Percentiles rank a stretch among this genome's conserved stretches.
Evolutionary conservation across 2,329 filamentous ascomycete genomes (phyloP).

Genomic region (Domatiomyces catenatus): DNA sequence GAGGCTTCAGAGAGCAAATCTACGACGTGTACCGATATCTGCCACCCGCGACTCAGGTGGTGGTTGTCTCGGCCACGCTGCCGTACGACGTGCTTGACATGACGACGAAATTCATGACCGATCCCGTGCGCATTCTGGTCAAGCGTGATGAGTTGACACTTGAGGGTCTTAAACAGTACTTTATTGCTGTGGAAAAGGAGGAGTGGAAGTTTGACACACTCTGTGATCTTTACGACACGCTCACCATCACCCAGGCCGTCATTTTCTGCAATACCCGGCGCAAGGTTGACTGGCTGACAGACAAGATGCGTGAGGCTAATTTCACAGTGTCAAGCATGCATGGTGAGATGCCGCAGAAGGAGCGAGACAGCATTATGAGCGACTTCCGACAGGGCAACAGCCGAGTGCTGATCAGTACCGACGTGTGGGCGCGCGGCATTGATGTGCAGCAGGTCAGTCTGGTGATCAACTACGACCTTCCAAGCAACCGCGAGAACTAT

Average conservation of each 20-base stretch:
- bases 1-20: slow-evolving; percentile 94
- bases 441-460: slow-evolving; percentile 96
- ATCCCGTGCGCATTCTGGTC: slow-evolving; percentile 87
- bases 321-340: slow-evolving; percentile 99
- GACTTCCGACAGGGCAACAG: slow-evolving; percentile 96
- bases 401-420: slow-evolving; percentile 88
- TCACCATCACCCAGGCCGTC: slow-evolving; percentile 96
- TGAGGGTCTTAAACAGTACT: slow-evolving; percentile 96
- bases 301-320: slow-evolving; percentile 98
- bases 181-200: slow-evolving; percentile 97
- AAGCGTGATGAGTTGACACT: slow-evolving; percentile 98
- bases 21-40: slow-evolving; percentile 98
- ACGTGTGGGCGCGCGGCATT: slow-evolving; percentile 96
- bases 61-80: slow-evolving; percentile 89
- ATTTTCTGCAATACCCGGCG: slow-evolving; percentile 99
- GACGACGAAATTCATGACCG: slow-evolving; percentile 99
- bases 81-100: slow-evolving; percentile 97
- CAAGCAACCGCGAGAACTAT: slow-evolving; percentile 98
- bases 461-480: slow-evolving; percentile 98
- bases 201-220: slow-evolving; percentile 99
- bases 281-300: slow-evolving; percentile 98
- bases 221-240: slow-evolving; percentile 94
- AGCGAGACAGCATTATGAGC: slow-evolving; percentile 97
- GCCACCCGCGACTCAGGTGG: slow-evolving; percentile 92
- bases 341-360: slow-evolving; percentile 96